These are phyloP conservation scores for Gynandropsis gynandra DNA, from an alignment of 345 rosid species.

Conservation along the genomic window DNA sequence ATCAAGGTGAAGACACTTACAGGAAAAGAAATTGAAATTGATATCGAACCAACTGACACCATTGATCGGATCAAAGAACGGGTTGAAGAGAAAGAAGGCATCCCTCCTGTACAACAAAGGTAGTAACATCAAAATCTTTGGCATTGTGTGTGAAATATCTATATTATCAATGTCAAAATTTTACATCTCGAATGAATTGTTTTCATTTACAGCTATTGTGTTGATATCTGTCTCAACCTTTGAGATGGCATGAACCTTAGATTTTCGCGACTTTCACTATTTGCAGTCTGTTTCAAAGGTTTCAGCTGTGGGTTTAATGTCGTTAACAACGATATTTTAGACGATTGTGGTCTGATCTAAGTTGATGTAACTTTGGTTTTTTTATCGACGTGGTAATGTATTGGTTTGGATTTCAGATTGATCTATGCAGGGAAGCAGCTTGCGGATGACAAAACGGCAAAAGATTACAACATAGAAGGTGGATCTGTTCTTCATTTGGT, in stretches of 20 bases:
- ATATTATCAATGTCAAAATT: neutral
- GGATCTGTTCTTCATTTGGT: conserved; percentile 98
- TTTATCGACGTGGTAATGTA: neutral
- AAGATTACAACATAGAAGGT: conserved; percentile 82
- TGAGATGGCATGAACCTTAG: too few relatives aligned
- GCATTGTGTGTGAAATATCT: neutral
- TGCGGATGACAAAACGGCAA: conserved; percentile 86
- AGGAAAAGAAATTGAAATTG: conserved; percentile 89
- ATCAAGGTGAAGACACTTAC: conserved; percentile 93
- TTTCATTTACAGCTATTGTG: too few relatives aligned
- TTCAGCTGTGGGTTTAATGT: too few relatives aligned
- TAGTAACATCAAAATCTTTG: neutral
- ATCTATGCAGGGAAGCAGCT: conserved; percentile 92
- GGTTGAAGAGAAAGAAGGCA: conserved; percentile 95
- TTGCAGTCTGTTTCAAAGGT: too few relatives aligned
- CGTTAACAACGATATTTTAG: too few relatives aligned
- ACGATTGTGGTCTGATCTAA: too few relatives aligned
- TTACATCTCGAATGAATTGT: neutral
- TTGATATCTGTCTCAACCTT: too few relatives aligned
- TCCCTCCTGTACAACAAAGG: conserved; percentile 98
- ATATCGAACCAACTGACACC: conserved; percentile 90
- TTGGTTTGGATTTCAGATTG: conserved; percentile 34
- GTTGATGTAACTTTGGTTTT: too few relatives aligned
- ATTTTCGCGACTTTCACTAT: too few relatives aligned
- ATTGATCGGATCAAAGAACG: conserved; percentile 89